Evolutionary conservation across 192 early-diverging fungal genomes (phyloP), one percentile per base, ranked within the genome.

Genomic region (Backusella sp.): DNA sequence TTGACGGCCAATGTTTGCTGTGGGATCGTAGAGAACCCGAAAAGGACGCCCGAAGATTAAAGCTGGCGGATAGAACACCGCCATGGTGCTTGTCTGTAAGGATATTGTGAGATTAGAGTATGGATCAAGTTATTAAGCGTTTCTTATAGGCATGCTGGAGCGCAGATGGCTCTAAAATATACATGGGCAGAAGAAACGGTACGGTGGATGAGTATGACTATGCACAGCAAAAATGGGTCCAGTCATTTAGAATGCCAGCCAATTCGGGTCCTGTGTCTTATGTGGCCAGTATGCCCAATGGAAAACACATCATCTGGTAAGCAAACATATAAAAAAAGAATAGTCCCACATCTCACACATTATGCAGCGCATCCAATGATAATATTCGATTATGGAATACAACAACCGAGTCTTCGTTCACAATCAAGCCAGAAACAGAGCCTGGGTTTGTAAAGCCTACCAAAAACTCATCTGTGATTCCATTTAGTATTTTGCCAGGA

Each of bases 401-500:
- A 73, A 96, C 72, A 80, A 74, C 82, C 62, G 86, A 84, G 28
- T 84, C 77, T 26, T 83, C 49, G 39, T 81, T 74, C 71, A 82
- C 75, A 72, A 84, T 79, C 39, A 77, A 76, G 52, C 81, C 59
- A 84, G 76, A 76, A 28, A 56, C 67, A 26, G 76, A 77, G 32
- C 62, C 39, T n/a, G 70, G 42, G 9, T 71, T 76, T 28, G 62
- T 66, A 14, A 77, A 75, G 39, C 73, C 82, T 3, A 65, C 75
- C 1, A 79, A 75, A 34, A 35, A 35, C 14, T 77, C 78, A 34
- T 80, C 75, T 0, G 39, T 75, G 1, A 80, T 96, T 69, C 95
- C 96, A 69, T 99, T 98, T 83, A 90, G 91, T 68, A 94, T 99
- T 76, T 86, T 99, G 35, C 93, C 98, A 2, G 98, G 97, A 0